phyloP scores from a whole-genome alignment of 257 asterid species.

The Fraxinus americana region DNA sequence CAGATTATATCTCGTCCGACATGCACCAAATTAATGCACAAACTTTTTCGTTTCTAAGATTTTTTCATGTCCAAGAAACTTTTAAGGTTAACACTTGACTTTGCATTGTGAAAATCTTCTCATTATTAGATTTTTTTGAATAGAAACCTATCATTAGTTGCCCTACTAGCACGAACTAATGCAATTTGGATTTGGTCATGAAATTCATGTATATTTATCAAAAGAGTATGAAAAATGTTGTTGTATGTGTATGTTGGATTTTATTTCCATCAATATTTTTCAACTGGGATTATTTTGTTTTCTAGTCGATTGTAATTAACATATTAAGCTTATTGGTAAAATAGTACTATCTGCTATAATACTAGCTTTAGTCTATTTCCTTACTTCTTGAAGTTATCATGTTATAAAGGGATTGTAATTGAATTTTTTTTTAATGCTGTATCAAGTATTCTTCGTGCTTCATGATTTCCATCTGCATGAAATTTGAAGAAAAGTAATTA shows the following conservation, averaged over 20 bases:
- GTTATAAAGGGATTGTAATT: too few relatives aligned
- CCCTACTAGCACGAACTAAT: background rate
- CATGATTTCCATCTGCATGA: background rate
- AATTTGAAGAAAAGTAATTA: background rate
- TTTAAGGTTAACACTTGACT: background rate
- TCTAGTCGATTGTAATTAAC: background rate
- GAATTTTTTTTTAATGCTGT: too few relatives aligned
- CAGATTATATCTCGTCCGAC: conserved; percentile 30
- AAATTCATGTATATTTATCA: too few relatives aligned
- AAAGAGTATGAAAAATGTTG: background rate
- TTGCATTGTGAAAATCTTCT: conserved; percentile 1
- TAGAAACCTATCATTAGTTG: background rate
- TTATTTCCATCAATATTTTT: background rate
- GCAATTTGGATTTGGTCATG: background rate
- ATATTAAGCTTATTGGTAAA: too few relatives aligned
- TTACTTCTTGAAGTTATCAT: background rate
- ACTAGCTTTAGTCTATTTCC: too few relatives aligned
- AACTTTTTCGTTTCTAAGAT: background rate
- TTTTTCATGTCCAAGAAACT: conserved; percentile 11
- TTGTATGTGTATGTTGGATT: background rate
- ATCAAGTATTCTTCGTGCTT: background rate
- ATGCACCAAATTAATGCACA: background rate
- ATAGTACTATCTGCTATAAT: too few relatives aligned
- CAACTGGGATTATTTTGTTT: background rate
- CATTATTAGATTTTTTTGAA: conserved; percentile 20